phyloP scores from a whole-genome alignment of 2,329 filamentous ascomycete species.

The Neofusicoccum cordaticola region DNA sequence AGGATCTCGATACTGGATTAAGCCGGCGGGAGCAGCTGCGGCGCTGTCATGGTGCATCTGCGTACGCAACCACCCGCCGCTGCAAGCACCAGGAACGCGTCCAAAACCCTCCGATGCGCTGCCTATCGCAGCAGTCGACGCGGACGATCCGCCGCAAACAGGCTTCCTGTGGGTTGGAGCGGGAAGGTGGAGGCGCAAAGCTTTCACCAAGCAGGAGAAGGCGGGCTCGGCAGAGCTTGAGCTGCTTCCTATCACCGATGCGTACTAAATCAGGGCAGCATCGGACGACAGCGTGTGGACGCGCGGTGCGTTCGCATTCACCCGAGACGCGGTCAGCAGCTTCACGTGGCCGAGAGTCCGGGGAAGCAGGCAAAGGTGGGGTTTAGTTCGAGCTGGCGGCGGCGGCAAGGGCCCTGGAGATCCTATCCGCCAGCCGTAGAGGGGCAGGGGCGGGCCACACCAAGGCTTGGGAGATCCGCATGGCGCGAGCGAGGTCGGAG shows the following conservation, averaged over 20 bases:
- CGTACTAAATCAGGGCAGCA: background rate
- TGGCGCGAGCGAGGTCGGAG: conserved; percentile 10
- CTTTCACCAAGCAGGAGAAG: background rate
- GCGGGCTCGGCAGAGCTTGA: conserved; percentile 5
- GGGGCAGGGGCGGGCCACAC: background rate
- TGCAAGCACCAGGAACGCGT: too few relatives aligned
- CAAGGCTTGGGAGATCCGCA: background rate
- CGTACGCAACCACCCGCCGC: background rate
- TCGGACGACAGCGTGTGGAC: conserved; percentile 5
- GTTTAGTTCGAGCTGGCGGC: background rate
- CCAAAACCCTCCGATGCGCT: background rate
- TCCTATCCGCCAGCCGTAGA: background rate
- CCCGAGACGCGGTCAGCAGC: background rate
- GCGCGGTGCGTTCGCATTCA: background rate
- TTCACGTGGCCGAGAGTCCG: conserved; percentile 2
- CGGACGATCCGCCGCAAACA: background rate
- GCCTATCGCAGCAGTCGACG: background rate
- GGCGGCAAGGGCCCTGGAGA: conserved; percentile 7
- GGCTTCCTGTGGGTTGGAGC: background rate
- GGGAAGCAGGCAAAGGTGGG: conserved; percentile 8
- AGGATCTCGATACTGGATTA: background rate
- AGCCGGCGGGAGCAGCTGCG: background rate
- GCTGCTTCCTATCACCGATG: background rate
- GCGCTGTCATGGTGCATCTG: background rate
- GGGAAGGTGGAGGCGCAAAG: conserved; percentile 4